Evolutionary conservation across 2,329 filamentous ascomycete genomes (phyloP).

Genomic region (Ophiostoma sp.): DNA sequence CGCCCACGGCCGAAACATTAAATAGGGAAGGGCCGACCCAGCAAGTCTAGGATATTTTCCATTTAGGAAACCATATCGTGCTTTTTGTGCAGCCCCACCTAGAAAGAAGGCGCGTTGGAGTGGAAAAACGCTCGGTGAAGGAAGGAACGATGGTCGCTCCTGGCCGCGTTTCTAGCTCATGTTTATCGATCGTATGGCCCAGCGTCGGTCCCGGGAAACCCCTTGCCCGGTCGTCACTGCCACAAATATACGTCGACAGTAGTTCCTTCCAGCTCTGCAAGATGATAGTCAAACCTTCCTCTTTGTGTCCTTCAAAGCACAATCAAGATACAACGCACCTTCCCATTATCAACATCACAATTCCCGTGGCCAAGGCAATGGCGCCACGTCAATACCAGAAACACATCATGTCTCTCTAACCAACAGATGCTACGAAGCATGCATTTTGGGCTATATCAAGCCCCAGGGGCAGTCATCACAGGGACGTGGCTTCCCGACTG

Average conservation of each 20-base stretch:
- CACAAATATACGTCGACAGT: neutral
- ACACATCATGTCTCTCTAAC: neutral
- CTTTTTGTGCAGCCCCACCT: neutral
- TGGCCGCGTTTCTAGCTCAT: neutral
- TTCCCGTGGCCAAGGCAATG: neutral
- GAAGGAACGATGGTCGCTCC: slow-evolving; percentile 7
- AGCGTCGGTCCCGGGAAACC: neutral
- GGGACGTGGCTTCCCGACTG: neutral
- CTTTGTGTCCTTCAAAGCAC: neutral
- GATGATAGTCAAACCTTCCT: neutral
- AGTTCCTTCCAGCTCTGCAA: neutral
- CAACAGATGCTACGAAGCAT: neutral
- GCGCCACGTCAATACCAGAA: neutral
- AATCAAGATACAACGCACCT: neutral
- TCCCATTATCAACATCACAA: neutral
- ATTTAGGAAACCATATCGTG: neutral
- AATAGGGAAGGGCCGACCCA: neutral
- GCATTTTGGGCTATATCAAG: neutral
- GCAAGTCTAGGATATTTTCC: too few species aligned
- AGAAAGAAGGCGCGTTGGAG: neutral
- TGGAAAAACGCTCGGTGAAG: neutral
- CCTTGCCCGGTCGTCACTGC: neutral
- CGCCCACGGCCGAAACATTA: neutral
- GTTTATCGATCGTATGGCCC: neutral
- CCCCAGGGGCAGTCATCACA: neutral